A percentile compares a stretch with the other conserved stretches of the same genome.
These are phyloP conservation scores for Xylariales sp. DNA, from an alignment of 2,329 filamentous ascomycete species.

Conservation along the genomic window DNA sequence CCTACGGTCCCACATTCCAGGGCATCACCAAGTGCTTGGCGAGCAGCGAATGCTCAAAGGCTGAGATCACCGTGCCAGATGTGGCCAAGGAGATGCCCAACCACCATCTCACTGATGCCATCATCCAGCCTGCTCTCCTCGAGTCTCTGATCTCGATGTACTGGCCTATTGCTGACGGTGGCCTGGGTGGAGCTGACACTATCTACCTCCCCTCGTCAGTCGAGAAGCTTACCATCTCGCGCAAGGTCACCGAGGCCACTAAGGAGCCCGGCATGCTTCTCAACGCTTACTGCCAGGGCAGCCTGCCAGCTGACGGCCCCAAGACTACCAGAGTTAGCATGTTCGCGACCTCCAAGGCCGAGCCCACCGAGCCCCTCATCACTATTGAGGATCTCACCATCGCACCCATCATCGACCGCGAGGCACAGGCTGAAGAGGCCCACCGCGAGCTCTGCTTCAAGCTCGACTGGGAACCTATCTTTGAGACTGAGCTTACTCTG, in stretches of 20 bases:
- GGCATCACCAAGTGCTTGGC: conserved; percentile 42
- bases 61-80: conserved; percentile 29
- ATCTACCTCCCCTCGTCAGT: conserved; percentile 40
- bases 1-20: conserved; percentile 49
- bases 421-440: conserved; percentile 20
- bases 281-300: conserved; percentile 30
- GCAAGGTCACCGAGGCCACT: conserved; percentile 18
- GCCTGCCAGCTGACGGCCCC: conserved; percentile 20
- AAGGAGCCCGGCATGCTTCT: conserved; percentile 25
- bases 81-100: conserved; percentile 35
- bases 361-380: conserved; percentile 27
- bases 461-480: conserved; percentile 39
- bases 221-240: conserved; percentile 31
- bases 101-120: conserved; percentile 23
- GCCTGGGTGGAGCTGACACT: conserved; percentile 23
- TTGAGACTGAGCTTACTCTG: conserved; percentile 16
- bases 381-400: conserved; percentile 31
- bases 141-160: conserved; percentile 37
- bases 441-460: conserved; percentile 42
- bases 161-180: conserved; percentile 31
- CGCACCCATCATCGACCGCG: conserved; percentile 34
- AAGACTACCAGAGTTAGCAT: conserved; percentile 31
- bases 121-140: conserved; percentile 33
- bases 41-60: conserved; percentile 25
- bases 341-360: conserved; percentile 24